phyloP scores from a whole-genome alignment of 2,329 filamentous ascomycete species.

The Cladosporium sp. region DNA sequence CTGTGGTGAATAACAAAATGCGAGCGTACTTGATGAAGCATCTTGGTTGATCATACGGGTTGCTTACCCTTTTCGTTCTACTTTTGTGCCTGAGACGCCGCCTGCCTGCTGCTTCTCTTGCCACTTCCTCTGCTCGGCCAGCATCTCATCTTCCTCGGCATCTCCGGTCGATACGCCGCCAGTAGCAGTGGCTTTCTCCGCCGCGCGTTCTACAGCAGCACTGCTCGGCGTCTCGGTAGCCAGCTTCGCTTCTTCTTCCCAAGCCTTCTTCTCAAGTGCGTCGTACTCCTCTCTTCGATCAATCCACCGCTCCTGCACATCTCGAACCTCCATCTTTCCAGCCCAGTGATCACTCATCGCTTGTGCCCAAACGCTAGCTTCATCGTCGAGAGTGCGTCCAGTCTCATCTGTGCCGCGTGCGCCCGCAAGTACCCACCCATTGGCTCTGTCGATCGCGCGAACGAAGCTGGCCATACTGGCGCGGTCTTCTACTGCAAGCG shows the following conservation, averaged over 20 bases:
- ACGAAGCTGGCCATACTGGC: constrained; percentile 93
- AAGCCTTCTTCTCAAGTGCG: constrained; percentile 70
- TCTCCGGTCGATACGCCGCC: constrained; percentile 22
- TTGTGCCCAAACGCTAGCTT: constrained; percentile 82
- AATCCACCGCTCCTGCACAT: constrained; percentile 95
- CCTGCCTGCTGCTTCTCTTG: constrained; percentile 25
- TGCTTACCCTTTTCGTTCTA: constrained; percentile 24
- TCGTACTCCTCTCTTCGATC: constrained; percentile 88
- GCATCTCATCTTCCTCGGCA: constrained; percentile 30
- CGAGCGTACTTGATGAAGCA: constrained; percentile 1
- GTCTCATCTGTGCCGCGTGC: constrained; percentile 86
- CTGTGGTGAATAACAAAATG: constrained; percentile 22
- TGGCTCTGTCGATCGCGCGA: constrained; percentile 84
- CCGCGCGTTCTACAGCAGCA: constrained; percentile 23
- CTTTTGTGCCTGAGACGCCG: constrained; percentile 22
- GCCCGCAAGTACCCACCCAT: constrained; percentile 88
- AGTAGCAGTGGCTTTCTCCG: constrained; percentile 12
- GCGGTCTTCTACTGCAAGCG: constrained; percentile 93
- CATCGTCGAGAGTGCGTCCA: constrained; percentile 34
- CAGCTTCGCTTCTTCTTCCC: constrained; percentile 68
- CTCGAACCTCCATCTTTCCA: constrained; percentile 74
- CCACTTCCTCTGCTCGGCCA: constrained; percentile 35
- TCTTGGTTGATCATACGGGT: neutral
- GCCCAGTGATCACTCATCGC: constrained; percentile 73
- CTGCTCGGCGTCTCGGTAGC: constrained; percentile 32